Evolutionary conservation across 495 filamentous ascomycete genomes (phyloP).

Genomic region (Aspergillus cristatus): DNA sequence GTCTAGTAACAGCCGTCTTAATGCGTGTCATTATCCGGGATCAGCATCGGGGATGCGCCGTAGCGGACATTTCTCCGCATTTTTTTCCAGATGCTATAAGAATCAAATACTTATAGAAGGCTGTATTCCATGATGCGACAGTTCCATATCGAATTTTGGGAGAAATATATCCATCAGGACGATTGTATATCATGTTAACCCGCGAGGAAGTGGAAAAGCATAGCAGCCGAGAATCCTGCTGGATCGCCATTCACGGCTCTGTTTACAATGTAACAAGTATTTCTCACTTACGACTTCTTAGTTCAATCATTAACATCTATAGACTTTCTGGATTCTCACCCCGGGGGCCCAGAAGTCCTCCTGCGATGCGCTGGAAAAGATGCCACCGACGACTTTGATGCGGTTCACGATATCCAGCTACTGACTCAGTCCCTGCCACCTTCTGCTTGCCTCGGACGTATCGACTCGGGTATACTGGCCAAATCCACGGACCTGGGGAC

Average conservation of each 20-base stretch:
- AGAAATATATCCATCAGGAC: too few relatives aligned
- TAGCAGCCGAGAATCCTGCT: constrained; percentile 58
- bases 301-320: background rate
- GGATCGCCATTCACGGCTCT: constrained; percentile 67
- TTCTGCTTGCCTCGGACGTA: constrained; percentile 11
- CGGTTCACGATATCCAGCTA: constrained; percentile 64
- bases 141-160: too few relatives aligned
- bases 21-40: too few relatives aligned
- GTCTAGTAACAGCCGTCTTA: too few relatives aligned
- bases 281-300: background rate
- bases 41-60: too few relatives aligned
- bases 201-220: constrained; percentile 57
- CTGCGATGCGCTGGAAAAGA: constrained; percentile 82
- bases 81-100: too few relatives aligned
- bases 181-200: constrained; percentile 8
- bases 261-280: constrained; percentile 75
- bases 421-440: constrained; percentile 16
- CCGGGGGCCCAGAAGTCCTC: constrained; percentile 70
- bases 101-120: too few relatives aligned
- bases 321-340: constrained; percentile 51
- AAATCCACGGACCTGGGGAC: background rate
- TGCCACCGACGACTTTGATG: constrained; percentile 75
- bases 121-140: too few relatives aligned
- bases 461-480: constrained; percentile 10
- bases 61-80: too few relatives aligned